phyloP scores from a whole-genome alignment of 176 grass and related monocot species.

The Oropetium thomaeum region DNA sequence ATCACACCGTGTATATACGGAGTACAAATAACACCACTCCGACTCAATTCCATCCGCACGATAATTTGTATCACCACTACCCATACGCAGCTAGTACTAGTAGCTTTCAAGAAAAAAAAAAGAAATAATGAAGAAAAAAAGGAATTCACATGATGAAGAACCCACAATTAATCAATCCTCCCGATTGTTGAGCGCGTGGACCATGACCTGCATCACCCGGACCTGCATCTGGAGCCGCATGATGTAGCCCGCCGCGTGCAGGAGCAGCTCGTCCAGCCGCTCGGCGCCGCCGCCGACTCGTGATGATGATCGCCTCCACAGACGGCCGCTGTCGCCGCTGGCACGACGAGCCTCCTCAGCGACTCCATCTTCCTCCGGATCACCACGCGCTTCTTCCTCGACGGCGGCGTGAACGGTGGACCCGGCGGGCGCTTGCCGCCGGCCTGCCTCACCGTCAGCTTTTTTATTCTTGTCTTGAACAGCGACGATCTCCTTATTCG shows the following conservation, averaged over 20 bases:
- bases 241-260: constrained; percentile 28
- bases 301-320: too few relatives aligned
- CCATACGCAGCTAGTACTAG: too few relatives aligned
- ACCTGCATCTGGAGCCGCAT: constrained; percentile 35
- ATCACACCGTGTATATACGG: neutral
- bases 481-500: neutral
- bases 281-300: neutral
- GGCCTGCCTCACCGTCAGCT: neutral
- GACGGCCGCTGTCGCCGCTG: neutral
- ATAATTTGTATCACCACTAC: neutral
- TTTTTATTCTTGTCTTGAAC: neutral
- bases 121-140: neutral
- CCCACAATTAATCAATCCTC: neutral
- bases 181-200: neutral
- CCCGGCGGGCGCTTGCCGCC: neutral
- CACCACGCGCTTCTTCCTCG: neutral
- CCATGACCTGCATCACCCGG: constrained; percentile 25
- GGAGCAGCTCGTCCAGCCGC: constrained; percentile 19
- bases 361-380: constrained; percentile 32
- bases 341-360: constrained; percentile 23
- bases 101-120: too few relatives aligned
- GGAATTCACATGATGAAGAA: neutral
- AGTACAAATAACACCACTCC: neutral
- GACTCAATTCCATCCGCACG: neutral
- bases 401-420: neutral